Percentiles rank a stretch among this genome's conserved stretches.
Evolutionary conservation across 176 grass and related monocot species (phyloP).

Genomic region (Eremochloa ophiuroides): DNA sequence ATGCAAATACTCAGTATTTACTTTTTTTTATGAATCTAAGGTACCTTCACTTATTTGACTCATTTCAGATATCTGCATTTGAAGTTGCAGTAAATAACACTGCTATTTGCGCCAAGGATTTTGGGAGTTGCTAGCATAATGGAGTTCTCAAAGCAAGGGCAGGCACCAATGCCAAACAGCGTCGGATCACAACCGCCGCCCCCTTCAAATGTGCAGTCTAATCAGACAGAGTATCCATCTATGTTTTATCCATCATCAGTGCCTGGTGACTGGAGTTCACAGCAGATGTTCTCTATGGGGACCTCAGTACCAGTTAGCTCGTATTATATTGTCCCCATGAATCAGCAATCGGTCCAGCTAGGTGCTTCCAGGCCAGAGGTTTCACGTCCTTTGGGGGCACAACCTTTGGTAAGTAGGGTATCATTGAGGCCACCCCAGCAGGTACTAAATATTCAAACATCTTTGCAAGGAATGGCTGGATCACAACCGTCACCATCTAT

Average conservation of each 20-base stretch:
- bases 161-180: slow-evolving; percentile 35
- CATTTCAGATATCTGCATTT: slow-evolving; percentile 28
- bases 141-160: slow-evolving; percentile 58
- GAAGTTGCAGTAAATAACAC: background rate
- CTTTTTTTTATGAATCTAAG: background rate
- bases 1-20: background rate
- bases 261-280: slow-evolving; percentile 46
- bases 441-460: slow-evolving; percentile 55
- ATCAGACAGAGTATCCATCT: slow-evolving; percentile 32
- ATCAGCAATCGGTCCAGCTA: slow-evolving; percentile 47
- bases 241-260: slow-evolving; percentile 42
- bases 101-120: background rate
- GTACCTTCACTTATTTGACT: background rate
- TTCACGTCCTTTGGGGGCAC: slow-evolving; percentile 15
- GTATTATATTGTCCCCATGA: slow-evolving; percentile 60
- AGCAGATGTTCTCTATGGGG: slow-evolving; percentile 40
- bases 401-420: slow-evolving; percentile 39
- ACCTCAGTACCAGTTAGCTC: slow-evolving; percentile 49
- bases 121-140: slow-evolving; percentile 10
- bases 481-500: slow-evolving; percentile 38
- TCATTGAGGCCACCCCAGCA: slow-evolving; percentile 38
- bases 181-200: slow-evolving; percentile 38
- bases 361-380: slow-evolving; percentile 32
- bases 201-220: slow-evolving; percentile 45
- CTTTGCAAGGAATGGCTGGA: slow-evolving; percentile 30